These are phyloP conservation scores for Solanum pimpinellifolium DNA, from an alignment of 257 asterid species.

Conservation along the genomic window DNA sequence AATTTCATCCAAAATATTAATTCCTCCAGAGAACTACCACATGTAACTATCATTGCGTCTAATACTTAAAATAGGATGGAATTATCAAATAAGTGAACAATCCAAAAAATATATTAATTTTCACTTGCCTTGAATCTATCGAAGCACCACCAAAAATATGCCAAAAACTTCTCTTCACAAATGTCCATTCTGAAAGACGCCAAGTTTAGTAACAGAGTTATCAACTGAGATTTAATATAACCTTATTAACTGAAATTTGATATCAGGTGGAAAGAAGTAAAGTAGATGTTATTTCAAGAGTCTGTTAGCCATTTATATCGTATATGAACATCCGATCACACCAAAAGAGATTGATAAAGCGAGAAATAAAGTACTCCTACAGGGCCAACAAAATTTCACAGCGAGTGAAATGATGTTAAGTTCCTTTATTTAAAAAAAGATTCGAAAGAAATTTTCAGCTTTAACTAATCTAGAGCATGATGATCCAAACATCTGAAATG, in stretches of 20 bases:
- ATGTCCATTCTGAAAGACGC: conserved; percentile 48
- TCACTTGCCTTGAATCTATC: conserved; percentile 68
- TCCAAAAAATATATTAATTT: neutral
- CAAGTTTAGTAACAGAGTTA: conserved; percentile 1
- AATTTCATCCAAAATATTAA: neutral
- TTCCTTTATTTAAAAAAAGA: neutral
- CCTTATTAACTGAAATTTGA: neutral
- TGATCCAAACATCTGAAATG: neutral
- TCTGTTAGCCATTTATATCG: neutral
- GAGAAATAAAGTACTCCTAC: neutral
- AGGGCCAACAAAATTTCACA: neutral
- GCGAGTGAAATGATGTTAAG: neutral
- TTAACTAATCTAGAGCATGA: neutral
- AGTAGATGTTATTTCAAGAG: neutral
- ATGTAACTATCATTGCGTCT: neutral
- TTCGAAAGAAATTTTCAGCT: neutral
- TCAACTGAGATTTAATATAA: neutral
- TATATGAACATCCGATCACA: neutral
- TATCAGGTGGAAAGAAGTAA: neutral
- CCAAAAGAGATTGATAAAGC: neutral
- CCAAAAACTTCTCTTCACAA: conserved; percentile 77
- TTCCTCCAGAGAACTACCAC: neutral
- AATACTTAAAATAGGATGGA: neutral
- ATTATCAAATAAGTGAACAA: neutral
- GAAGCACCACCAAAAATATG: conserved; percentile 94